Evolutionary conservation across 495 filamentous ascomycete species (phyloP).

Genomic region (Penicillium daleae): DNA sequence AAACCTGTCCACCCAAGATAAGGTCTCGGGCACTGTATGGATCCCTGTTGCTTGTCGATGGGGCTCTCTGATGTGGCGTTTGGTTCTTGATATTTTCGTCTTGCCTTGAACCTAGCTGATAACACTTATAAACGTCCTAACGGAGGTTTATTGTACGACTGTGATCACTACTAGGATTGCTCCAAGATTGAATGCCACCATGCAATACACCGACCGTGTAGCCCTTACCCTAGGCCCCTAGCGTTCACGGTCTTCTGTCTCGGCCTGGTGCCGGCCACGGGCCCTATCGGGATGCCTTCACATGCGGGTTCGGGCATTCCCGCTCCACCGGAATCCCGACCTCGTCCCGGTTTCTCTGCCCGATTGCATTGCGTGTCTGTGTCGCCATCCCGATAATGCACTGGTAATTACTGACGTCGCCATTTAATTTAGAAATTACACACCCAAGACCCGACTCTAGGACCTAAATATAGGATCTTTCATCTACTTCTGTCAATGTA

Average conservation of each 20-base stretch:
- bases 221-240: neutral
- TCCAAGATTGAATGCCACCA: neutral
- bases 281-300: conserved; percentile 25
- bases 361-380: conserved; percentile 24
- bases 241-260: conserved; percentile 6
- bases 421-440: neutral
- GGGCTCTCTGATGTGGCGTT: conserved; percentile 6
- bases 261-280: conserved; percentile 23
- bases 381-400: conserved; percentile 14
- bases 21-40: conserved; percentile 17
- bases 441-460: neutral
- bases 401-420: conserved; percentile 9
- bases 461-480: neutral
- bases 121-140: neutral
- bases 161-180: neutral
- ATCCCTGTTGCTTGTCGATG: conserved; percentile 6
- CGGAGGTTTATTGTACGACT: neutral
- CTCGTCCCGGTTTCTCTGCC: conserved; percentile 25
- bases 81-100: neutral
- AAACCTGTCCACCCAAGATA: conserved; percentile 14
- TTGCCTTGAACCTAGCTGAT: neutral
- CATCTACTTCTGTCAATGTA: no score
- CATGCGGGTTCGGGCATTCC: conserved; percentile 23
- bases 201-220: neutral
- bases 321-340: conserved; percentile 37